These are phyloP conservation scores for Apiospora kogelbergensis DNA, from an alignment of 2,329 filamentous ascomycete species.

Conservation along the genomic window DNA sequence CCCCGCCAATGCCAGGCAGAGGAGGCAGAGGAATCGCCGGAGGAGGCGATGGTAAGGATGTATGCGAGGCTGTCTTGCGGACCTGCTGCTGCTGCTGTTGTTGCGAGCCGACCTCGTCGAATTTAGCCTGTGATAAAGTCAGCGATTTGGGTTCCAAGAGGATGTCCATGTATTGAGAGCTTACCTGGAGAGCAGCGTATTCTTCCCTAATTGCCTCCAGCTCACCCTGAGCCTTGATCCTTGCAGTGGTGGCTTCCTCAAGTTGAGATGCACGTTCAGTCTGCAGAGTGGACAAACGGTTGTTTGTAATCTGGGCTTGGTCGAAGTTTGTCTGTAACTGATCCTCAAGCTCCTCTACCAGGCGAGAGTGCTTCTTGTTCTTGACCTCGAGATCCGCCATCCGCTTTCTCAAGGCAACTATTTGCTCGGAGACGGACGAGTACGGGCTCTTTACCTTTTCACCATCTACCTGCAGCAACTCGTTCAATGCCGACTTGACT, in stretches of 20 bases:
- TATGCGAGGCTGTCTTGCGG: slow-evolving; percentile 80
- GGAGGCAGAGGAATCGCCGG: slow-evolving; percentile 95
- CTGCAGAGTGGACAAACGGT: slow-evolving; percentile 81
- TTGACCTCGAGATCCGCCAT: slow-evolving; percentile 60
- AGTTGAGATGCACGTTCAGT: slow-evolving; percentile 72
- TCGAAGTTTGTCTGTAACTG: slow-evolving; percentile 95
- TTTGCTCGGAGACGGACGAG: slow-evolving; percentile 52
- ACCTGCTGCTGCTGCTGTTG: slow-evolving; percentile 58
- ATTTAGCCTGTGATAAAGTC: slow-evolving; percentile 24
- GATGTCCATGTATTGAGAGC: slow-evolving; percentile 21
- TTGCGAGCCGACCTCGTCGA: slow-evolving; percentile 35
- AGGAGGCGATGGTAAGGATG: slow-evolving; percentile 86
- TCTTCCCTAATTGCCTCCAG: slow-evolving; percentile 68
- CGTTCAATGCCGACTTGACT: slow-evolving; percentile 54
- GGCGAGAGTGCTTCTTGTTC: slow-evolving; percentile 87
- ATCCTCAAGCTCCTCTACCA: slow-evolving; percentile 95
- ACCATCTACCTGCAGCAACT: slow-evolving; percentile 52
- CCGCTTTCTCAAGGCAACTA: slow-evolving; percentile 64
- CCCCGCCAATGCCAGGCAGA: slow-evolving; percentile 63
- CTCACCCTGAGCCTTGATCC: slow-evolving; percentile 63
- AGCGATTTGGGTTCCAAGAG: neutral
- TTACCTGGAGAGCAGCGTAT: slow-evolving; percentile 76
- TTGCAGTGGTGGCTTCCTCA: slow-evolving; percentile 73
- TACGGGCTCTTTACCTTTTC: slow-evolving; percentile 43
- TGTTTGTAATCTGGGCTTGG: slow-evolving; percentile 80